These are phyloP conservation scores for Zygoascus flipseniorum DNA, from an alignment of 805 yeast species.

Conservation along the genomic window DNA sequence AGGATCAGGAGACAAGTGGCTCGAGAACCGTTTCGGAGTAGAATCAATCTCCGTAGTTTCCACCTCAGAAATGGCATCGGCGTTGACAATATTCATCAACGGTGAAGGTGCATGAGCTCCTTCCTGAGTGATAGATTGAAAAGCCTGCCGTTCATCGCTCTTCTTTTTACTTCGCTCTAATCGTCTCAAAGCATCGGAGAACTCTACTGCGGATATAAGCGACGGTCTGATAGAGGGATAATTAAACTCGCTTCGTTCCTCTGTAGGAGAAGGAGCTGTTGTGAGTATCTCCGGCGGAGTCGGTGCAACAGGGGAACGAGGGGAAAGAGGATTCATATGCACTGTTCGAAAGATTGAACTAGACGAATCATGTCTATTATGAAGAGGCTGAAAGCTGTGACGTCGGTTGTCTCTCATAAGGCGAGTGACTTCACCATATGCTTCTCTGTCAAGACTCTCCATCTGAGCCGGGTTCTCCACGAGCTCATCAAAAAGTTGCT, in stretches of 20 bases:
- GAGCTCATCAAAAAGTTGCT: background rate
- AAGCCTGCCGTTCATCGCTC: background rate
- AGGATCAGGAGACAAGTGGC: background rate
- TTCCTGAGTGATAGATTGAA: background rate
- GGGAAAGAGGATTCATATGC: background rate
- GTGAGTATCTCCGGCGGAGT: background rate
- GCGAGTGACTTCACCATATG: constrained; percentile 8
- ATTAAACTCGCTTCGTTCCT: constrained; percentile 1
- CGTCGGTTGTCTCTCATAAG: constrained; percentile 9
- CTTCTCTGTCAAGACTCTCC: background rate
- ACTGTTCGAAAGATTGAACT: background rate
- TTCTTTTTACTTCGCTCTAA: background rate
- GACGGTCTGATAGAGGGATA: constrained; percentile 26
- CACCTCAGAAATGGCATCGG: background rate
- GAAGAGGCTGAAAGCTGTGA: background rate
- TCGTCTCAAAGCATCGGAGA: constrained; percentile 20
- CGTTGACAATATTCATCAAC: background rate
- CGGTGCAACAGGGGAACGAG: background rate
- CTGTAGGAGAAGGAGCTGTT: background rate
- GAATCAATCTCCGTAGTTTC: background rate
- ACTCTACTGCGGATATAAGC: constrained; percentile 32
- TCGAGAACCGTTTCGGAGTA: background rate
- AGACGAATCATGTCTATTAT: background rate
- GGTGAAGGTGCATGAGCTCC: background rate
- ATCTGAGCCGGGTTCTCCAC: background rate